Evolutionary conservation across 2,329 filamentous ascomycete genomes (phyloP), one percentile per base, ranked within the genome.

Genomic region (Blumeria hordei): DNA sequence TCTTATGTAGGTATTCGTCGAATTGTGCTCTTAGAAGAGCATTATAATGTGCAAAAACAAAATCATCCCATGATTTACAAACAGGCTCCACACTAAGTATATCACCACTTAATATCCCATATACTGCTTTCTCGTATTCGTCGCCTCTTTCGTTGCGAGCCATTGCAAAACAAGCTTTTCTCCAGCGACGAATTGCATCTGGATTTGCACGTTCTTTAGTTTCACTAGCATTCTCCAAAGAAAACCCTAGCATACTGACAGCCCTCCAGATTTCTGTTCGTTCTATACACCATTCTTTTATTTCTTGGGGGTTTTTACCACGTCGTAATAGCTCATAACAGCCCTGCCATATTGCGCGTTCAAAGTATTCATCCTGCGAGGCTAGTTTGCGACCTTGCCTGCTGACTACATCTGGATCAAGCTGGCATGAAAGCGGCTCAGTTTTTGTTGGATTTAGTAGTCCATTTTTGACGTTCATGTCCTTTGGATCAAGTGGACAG

Each of bases 251-350:
- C 63, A 96, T 76, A 57, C 83, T 85, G 37, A 90, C 76, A 44
- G 87, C 87, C 58, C 90, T 80, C 90, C 90, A 98, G 58, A 81
- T 77, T 69, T 96, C 88, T 9, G 86, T 85, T 57, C 85, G 77
- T 62, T 90, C 84, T 50, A 82, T 72, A 63, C 88, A 94, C 86
- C 88, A 95, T 52, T 88, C 83, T 55, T 80, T 77, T 59, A 96
- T 84, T 39, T 83, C 77, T 8, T 75, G 69, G 69, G 84, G 78
- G 58, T 74, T 78, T 60, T 79, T 81, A n/a, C 92, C 92, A 49
- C 88, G 80, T 52, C 90, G 80, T 54, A 98, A 72, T 72, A 94
- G 85, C 66, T 94, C 87, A 71, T 88, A 96, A 68, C 86, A 92
- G n/a, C 85, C 83, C 58, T 88, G 75, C 88, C 92, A 96, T 50